Conservation (phyloP, 768 basidiomycete species). For the Podaxis mareebaensis region DNA sequence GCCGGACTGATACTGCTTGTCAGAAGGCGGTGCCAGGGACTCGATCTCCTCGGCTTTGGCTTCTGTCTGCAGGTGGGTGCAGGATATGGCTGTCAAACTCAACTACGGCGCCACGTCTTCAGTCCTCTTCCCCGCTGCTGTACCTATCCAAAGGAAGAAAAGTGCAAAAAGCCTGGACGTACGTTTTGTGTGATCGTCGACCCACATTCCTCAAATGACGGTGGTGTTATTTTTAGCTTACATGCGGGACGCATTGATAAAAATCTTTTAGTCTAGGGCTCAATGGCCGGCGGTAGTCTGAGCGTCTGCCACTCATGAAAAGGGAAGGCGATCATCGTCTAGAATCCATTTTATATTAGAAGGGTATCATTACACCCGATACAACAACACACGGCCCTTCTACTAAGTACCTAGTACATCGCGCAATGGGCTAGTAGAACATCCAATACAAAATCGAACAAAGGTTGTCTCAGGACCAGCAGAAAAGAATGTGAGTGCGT, state of each 20-base stretch:
- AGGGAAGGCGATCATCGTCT: not conserved
- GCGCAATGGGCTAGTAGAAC: not conserved
- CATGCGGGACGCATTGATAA: not conserved
- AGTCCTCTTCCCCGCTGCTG: too few species aligned
- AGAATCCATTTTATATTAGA: not conserved
- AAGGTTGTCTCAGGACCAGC: not conserved
- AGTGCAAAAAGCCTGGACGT: not conserved
- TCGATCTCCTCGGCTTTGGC: too few species aligned
- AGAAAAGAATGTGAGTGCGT: not conserved
- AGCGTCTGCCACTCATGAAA: too few species aligned
- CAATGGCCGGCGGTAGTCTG: too few species aligned
- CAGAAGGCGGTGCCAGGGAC: too few species aligned
- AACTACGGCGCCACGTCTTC: too few species aligned
- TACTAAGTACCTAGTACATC: not conserved
- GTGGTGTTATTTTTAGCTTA: not conserved
- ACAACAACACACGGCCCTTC: not conserved
- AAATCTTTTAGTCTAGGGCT: too few species aligned
- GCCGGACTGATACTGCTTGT: not conserved
- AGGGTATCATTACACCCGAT: not conserved
- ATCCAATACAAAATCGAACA: not conserved
- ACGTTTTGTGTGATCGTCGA: too few species aligned
- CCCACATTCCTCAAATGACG: not conserved
- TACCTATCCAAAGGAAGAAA: too few species aligned
- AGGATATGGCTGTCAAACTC: too few species aligned
- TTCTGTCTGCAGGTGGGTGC: too few species aligned